A percentile compares a stretch with the other conserved stretches of the same genome.
These are phyloP conservation scores for Tagetes erecta DNA, from an alignment of 129 eudicot species.

Conservation along the genomic window DNA sequence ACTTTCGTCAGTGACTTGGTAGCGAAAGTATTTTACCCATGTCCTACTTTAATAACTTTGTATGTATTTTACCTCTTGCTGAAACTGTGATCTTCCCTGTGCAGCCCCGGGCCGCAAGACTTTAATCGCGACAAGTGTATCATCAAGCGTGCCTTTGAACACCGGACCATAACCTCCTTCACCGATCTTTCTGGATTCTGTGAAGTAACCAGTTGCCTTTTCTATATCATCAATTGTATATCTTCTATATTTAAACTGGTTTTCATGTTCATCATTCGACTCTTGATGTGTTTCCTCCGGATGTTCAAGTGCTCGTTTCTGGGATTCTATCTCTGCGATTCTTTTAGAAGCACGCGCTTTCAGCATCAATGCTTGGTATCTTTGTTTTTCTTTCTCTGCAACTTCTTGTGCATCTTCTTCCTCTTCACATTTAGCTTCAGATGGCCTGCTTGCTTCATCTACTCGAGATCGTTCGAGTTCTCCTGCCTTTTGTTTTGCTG, in stretches of 20 bases:
- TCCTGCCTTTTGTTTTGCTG: slow-evolving; percentile 64
- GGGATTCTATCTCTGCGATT: slow-evolving; percentile 41
- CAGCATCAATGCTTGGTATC: slow-evolving; percentile 37
- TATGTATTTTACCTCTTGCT: slow-evolving; percentile 45
- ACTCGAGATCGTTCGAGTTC: slow-evolving; percentile 48
- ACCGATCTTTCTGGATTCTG: slow-evolving; percentile 48
- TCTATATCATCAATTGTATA: slow-evolving; percentile 61
- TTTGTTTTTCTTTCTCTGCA: slow-evolving; percentile 41
- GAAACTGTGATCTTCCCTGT: slow-evolving; percentile 70
- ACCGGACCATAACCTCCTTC: slow-evolving; percentile 83
- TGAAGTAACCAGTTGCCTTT: slow-evolving; percentile 50
- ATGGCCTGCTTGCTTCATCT: slow-evolving; percentile 43
- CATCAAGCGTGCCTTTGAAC: slow-evolving; percentile 46
- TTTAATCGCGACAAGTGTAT: slow-evolving; percentile 56
- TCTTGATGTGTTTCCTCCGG: slow-evolving; percentile 35
- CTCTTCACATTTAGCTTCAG: slow-evolving; percentile 34
- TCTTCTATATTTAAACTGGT: slow-evolving; percentile 42
- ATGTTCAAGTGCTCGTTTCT: slow-evolving; percentile 27
- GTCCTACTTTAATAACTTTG: not conserved
- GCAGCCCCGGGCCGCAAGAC: slow-evolving; percentile 65
- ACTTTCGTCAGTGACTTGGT: no score
- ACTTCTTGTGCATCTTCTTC: slow-evolving; percentile 32
- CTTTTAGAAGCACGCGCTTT: slow-evolving; percentile 45
- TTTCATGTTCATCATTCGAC: not conserved
- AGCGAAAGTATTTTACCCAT: no score